Conservation (phyloP, 805 yeast genomes). For the Pichia ethanolica region DNA sequence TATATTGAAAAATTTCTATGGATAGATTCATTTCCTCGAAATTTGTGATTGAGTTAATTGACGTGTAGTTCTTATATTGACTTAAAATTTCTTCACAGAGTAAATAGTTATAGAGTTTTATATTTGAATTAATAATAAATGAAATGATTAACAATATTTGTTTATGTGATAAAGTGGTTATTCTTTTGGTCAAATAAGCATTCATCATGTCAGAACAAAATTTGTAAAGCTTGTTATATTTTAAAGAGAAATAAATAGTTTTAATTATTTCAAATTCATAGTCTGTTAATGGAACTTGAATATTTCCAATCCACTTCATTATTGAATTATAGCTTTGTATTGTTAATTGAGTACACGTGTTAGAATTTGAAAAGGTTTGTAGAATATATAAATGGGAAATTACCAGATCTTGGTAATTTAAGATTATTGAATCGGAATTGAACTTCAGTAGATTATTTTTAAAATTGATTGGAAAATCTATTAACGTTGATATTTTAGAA, state of each 20-base stretch:
- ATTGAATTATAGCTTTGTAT: conserved; percentile 1
- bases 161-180: not conserved
- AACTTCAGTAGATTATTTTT: conserved; percentile 14
- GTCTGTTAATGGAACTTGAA: conserved; percentile 5
- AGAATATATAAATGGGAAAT: conserved; percentile 19
- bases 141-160: not conserved
- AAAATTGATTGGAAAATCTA: conserved; percentile 21
- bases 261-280: conserved; percentile 29
- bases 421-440: conserved; percentile 11
- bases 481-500: conserved; percentile 19
- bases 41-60: too few relatives aligned
- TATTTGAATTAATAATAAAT: not conserved
- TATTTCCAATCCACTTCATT: conserved; percentile 1
- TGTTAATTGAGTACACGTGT: not conserved
- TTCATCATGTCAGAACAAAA: conserved; percentile 13
- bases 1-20: not conserved
- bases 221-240: conserved; percentile 14
- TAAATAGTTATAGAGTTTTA: not conserved
- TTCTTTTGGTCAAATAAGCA: conserved; percentile 1
- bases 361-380: conserved; percentile 11
- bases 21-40: not conserved
- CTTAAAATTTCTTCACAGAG: not conserved
- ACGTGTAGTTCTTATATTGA: too few relatives aligned
- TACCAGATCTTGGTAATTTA: conserved; percentile 12
- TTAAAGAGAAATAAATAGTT: conserved; percentile 20